phyloP scores from a whole-genome alignment of 345 rosid genomes.

The Lenwebbia sp. region DNA sequence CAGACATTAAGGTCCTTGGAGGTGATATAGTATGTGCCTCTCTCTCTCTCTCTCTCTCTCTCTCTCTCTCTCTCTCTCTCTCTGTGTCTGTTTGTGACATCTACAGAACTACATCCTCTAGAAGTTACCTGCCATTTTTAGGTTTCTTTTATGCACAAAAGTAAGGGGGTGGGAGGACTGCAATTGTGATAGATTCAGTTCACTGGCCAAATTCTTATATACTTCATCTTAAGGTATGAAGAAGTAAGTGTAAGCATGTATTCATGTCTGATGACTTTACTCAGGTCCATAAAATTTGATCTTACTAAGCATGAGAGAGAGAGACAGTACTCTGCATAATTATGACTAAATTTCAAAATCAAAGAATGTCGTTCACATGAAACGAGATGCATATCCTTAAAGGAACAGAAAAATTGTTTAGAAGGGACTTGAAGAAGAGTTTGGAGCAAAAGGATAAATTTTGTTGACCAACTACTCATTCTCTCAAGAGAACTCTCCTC shows the following conservation, averaged over 20 bases:
- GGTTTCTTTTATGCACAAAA: neutral
- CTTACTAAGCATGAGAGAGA: no score
- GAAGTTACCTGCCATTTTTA: neutral
- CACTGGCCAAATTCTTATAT: no score
- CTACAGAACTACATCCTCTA: neutral
- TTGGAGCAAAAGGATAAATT: neutral
- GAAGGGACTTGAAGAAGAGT: neutral
- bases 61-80: neutral
- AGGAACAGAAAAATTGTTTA: neutral
- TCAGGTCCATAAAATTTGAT: no score
- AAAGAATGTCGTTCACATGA: neutral
- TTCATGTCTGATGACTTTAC: no score
- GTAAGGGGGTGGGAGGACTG: neutral
- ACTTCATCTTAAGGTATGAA: no score
- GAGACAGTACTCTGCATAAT: neutral
- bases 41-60: constrained; percentile 5
- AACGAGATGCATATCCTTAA: neutral
- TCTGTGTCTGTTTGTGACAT: neutral
- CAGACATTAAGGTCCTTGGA: constrained; percentile 65
- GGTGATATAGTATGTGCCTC: constrained; percentile 67
- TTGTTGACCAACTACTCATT: neutral
- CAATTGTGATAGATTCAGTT: neutral
- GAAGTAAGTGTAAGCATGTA: no score
- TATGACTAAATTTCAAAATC: neutral
- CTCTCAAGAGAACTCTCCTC: neutral